Base-by-base conservation (phyloP, 768 basidiomycete species). In the Lyophyllum decastes region DNA sequence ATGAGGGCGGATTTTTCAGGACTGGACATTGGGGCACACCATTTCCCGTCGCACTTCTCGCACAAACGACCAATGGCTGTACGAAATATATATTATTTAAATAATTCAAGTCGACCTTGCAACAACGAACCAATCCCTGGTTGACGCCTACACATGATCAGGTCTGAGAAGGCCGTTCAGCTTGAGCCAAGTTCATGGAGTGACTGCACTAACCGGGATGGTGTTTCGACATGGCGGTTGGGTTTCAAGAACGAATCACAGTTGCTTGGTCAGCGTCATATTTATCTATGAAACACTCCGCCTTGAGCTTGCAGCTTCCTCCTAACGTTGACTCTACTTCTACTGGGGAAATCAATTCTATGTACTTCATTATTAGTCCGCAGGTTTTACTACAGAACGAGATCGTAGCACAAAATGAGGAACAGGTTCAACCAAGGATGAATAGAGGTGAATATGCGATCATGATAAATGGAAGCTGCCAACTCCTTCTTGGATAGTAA, bases 11-110 rank as follows among this genome's bases (percentile, higher is more conserved):
- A 19, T 24, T 4, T 5, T 26, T 16, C 27, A 21, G 12, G 6
- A 4, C 51, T 12, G 25, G 12, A n/a, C 22, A 2, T 14, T 27
- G 4, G 17, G 8, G 70, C 88, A 59, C 66, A 97, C 96, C 97
- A 99, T 87, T 98, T 98, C 50, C 97, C 97, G 71, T 99, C 97
- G 68, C 95, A 98, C 73, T 98, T 98, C 77, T 99, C 97, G 73
- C 97, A 99, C 51, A 98, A 83, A 66, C 97, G 91, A 41, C 97
- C 97, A 66, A 98, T 97, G 47, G 97, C 97, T 97, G 64, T 17
- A 21, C 55, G 27, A 26, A 35, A 38, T n/a, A 34, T n/a, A 17
- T 49, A 33, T 21, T 7, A 30, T 55, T 30, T 30, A 45, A 40
- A 27, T 62, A 60, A 10, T 14, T 58, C 46, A 50, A 52, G 33